Evolutionary conservation across 2,329 filamentous ascomycete species (phyloP).

Genomic region (Monilinia vaccinii-corymbosi): DNA sequence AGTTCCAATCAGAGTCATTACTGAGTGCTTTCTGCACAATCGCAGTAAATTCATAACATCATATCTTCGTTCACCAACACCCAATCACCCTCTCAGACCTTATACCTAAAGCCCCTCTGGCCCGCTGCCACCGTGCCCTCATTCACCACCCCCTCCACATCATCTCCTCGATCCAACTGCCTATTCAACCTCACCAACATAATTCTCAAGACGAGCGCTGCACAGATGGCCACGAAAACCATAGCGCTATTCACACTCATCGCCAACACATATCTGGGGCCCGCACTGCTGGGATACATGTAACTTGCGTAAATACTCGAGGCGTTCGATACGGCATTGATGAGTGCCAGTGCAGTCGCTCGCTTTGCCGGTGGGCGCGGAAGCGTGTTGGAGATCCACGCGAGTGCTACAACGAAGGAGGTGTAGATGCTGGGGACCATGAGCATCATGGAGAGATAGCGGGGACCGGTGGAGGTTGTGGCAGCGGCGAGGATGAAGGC

Average conservation of each 20-base stretch:
- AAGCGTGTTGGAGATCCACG: slow-evolving; percentile 70
- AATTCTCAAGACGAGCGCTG: slow-evolving; percentile 52
- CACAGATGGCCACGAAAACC: slow-evolving; percentile 52
- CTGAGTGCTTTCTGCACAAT: not conserved
- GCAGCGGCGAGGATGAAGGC: slow-evolving; percentile 61
- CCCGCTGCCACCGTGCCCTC: slow-evolving; percentile 1
- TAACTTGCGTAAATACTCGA: slow-evolving; percentile 57
- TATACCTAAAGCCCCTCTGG: slow-evolving; percentile 7
- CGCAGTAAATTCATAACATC: not conserved
- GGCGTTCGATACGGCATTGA: slow-evolving; percentile 64
- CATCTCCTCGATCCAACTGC: slow-evolving; percentile 55
- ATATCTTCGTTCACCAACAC: not conserved
- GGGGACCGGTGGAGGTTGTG: slow-evolving; percentile 48
- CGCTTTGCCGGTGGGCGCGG: slow-evolving; percentile 57
- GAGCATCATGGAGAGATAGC: slow-evolving; percentile 64
- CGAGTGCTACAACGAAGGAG: slow-evolving; percentile 57
- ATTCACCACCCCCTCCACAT: slow-evolving; percentile 33
- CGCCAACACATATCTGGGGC: slow-evolving; percentile 33
- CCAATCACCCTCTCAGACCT: not conserved
- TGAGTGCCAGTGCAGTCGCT: slow-evolving; percentile 62
- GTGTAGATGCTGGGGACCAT: slow-evolving; percentile 59
- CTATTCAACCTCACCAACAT: slow-evolving; percentile 58
- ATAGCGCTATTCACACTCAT: slow-evolving; percentile 62
- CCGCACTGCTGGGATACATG: slow-evolving; percentile 30
- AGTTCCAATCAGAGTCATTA: not conserved